These are phyloP conservation scores for Monotropa hypopitys DNA, from an alignment of 179 eudicot species.

Conservation along the genomic window DNA sequence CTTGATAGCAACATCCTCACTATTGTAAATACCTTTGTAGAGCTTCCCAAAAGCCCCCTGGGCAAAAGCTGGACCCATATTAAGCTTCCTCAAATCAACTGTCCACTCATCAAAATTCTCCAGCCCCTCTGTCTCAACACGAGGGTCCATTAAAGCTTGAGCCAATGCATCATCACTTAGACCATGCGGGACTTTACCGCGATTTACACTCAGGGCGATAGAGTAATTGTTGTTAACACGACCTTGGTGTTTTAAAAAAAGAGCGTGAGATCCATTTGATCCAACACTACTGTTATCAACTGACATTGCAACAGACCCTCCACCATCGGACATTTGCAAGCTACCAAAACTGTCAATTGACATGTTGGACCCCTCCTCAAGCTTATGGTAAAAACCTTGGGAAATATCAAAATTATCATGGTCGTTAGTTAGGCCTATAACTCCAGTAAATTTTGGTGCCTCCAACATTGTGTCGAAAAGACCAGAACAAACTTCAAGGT, in stretches of 20 bases:
- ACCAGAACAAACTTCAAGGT: slow-evolving; percentile 14
- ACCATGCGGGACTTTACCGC: slow-evolving; percentile 57
- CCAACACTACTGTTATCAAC: slow-evolving; percentile 81
- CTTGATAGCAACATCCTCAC: slow-evolving; percentile 86
- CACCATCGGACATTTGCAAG: slow-evolving; percentile 50
- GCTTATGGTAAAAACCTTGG: slow-evolving; percentile 54
- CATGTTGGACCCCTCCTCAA: slow-evolving; percentile 79
- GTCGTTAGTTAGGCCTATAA: slow-evolving; percentile 21
- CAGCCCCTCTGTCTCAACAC: slow-evolving; percentile 56
- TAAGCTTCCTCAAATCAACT: slow-evolving; percentile 68
- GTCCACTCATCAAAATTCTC: slow-evolving; percentile 82
- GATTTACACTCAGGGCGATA: slow-evolving; percentile 48
- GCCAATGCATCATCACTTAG: slow-evolving; percentile 73
- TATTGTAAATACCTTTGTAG: slow-evolving; percentile 76
- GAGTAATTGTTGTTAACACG: slow-evolving; percentile 44
- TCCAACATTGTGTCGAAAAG: slow-evolving; percentile 50
- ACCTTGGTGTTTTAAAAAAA: slow-evolving; percentile 62
- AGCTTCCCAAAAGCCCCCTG: slow-evolving; percentile 92
- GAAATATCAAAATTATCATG: slow-evolving; percentile 45
- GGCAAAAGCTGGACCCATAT: slow-evolving; percentile 86
- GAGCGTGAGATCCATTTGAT: slow-evolving; percentile 72
- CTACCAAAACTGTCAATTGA: slow-evolving; percentile 69
- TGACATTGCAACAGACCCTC: slow-evolving; percentile 85
- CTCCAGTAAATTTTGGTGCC: slow-evolving; percentile 58
- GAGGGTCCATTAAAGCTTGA: slow-evolving; percentile 68